Conservation (phyloP, 495 filamentous ascomycete genomes). For the Aspergillus campestris region DNA sequence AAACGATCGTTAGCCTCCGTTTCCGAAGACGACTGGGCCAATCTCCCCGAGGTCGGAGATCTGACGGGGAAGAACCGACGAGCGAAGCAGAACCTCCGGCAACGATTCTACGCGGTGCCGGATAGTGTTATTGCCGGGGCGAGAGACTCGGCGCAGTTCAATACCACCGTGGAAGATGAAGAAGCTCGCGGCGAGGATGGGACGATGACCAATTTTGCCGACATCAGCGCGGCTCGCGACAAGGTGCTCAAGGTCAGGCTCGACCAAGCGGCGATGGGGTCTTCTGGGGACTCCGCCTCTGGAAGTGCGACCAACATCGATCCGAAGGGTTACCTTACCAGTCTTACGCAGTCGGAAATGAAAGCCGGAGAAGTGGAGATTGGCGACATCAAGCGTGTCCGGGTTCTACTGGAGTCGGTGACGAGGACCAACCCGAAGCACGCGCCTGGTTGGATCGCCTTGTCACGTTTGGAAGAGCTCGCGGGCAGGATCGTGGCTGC, state of each 20-base stretch:
- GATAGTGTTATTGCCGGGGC: conserved; percentile 92
- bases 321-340: conserved; percentile 91
- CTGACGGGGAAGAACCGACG: conserved; percentile 88
- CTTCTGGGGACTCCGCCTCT: conserved; percentile 56
- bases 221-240: conserved; percentile 91
- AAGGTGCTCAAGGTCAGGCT: conserved; percentile 87
- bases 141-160: conserved; percentile 68
- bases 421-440: conserved; percentile 94
- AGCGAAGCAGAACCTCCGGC: conserved; percentile 67
- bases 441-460: conserved; percentile 93
- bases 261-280: conserved; percentile 74
- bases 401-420: conserved; percentile 86
- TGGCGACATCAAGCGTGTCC: conserved; percentile 91
- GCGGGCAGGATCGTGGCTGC: conserved; percentile 86
- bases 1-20: conserved; percentile 83
- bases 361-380: conserved; percentile 74
- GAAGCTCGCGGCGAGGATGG: conserved; percentile 59
- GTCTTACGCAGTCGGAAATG: conserved; percentile 67
- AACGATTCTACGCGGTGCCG: conserved; percentile 92
- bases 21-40: conserved; percentile 94
- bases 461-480: conserved; percentile 83
- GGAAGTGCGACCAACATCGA: conserved; percentile 91
- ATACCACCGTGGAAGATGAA: conserved; percentile 76
- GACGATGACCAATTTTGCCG: conserved; percentile 95
- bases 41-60: conserved; percentile 90